A percentile compares a stretch with the other conserved stretches of the same genome.
phyloP scores from a whole-genome alignment of 345 rosid species.

The Melaleuca alternifolia region DNA sequence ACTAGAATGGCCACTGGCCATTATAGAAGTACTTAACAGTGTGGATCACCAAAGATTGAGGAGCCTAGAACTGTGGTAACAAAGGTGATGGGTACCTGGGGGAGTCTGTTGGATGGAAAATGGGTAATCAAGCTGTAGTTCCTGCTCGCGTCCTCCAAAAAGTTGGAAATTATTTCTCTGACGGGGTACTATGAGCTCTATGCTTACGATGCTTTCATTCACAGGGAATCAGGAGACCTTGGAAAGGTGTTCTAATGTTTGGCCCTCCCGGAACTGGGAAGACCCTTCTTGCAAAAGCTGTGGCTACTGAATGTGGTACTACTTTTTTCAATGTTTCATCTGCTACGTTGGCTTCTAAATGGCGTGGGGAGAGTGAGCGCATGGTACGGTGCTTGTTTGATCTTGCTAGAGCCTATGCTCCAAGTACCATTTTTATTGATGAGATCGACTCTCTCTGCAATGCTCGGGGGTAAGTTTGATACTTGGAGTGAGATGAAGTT shows the following conservation, averaged over 20 bases:
- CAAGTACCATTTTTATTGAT: constrained; percentile 93
- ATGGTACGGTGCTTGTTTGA: constrained; percentile 97
- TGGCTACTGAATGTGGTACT: constrained; percentile 97
- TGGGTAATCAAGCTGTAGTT: not conserved
- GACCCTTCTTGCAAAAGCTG: constrained; percentile 93
- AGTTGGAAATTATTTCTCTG: not conserved
- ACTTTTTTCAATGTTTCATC: constrained; percentile 97
- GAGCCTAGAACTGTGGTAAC: not conserved
- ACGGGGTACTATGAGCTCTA: not conserved
- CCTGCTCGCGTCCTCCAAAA: not conserved
- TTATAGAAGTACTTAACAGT: not conserved
- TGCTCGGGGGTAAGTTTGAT: constrained; percentile 72
- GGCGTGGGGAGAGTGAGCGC: constrained; percentile 99
- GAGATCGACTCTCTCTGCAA: constrained; percentile 98
- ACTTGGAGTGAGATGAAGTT: not conserved
- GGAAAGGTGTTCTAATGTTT: constrained; percentile 99
- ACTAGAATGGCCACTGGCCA: not conserved
- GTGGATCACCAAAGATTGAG: not conserved
- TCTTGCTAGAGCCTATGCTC: constrained; percentile 93
- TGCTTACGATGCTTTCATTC: not conserved
- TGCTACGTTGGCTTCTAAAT: constrained; percentile 93
- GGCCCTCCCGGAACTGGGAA: constrained; percentile 99
- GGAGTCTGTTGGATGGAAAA: not conserved
- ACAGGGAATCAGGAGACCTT: constrained; percentile 98
- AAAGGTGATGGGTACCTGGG: not conserved